Evolutionary conservation across 257 asterid species (phyloP), one percentile per base, ranked within the genome.

Genomic region (Dorcoceras hygrometricum): DNA sequence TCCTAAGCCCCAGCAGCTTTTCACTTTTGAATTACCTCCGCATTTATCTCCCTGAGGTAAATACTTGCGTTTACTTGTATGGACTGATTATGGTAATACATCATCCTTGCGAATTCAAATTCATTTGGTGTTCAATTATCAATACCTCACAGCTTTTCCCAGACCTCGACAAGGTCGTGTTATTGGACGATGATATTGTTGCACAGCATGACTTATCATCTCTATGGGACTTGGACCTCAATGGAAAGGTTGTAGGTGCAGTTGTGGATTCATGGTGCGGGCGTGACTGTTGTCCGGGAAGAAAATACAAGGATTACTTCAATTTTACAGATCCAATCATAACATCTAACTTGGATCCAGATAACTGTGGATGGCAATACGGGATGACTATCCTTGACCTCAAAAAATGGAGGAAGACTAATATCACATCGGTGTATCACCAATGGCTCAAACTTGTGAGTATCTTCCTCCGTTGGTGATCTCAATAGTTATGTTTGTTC

Each of bases 371-470:
- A 66, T 91, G 96, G 96, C 89, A 86, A 59, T 85, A 82, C 60
- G 98, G 98, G 63, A 81, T 91, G 82, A 85, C 85, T 66, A 58
- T 91, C 23, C 79, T 89, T 74, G 89, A 91, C 84, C 91, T 91
- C 54, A 78, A 78, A 59, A 83, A 79, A 67, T 91, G 98, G 98
- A 79, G 96, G 77, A 72, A 74, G 68, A 80, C 90, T 59, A 82
- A 76, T 79, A 84, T 91, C 64, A 89, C 90, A 62, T 78, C 80
- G 14, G 79, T 79, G 23, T 87, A 91, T 79, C 95, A 85, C 80
- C 92, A 79, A 27, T 91, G 96, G 98, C 95, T 91, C 65, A 85
- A 87, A 81, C 85, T 62, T 57, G 98, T 91, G 77, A 81, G 96
- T 77, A 58, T 69, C 14, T 50, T 72, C 69, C 19, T 26, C 32